A percentile compares a stretch with the other conserved stretches of the same genome.
Evolutionary conservation across 2,329 filamentous ascomycete genomes (phyloP).

Genomic region (Alternaria triticimaculans): DNA sequence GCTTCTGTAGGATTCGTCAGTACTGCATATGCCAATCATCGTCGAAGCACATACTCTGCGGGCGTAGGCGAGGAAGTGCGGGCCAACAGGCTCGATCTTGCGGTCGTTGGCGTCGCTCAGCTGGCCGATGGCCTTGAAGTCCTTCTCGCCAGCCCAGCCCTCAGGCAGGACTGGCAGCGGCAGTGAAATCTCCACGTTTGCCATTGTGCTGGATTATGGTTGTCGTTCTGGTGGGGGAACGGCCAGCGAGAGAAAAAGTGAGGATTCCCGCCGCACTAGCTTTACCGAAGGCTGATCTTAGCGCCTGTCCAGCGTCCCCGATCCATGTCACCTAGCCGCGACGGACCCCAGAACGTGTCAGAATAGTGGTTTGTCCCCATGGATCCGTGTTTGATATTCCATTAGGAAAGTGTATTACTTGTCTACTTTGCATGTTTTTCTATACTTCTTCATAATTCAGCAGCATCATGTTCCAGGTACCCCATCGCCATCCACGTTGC

Average conservation of each 20-base stretch:
- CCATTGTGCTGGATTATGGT: slow-evolving; percentile 59
- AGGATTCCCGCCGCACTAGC: slow-evolving; percentile 14
- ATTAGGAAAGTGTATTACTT: background rate
- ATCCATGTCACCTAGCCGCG: slow-evolving; percentile 8
- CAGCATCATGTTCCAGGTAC: slow-evolving; percentile 45
- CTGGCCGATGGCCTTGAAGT: slow-evolving; percentile 83
- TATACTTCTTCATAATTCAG: slow-evolving; percentile 20
- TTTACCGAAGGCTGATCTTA: slow-evolving; percentile 18
- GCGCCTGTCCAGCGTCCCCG: background rate
- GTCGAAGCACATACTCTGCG: slow-evolving; percentile 70
- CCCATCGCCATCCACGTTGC: slow-evolving; percentile 11
- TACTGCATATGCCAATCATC: background rate
- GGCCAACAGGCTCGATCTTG: slow-evolving; percentile 93
- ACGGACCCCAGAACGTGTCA: slow-evolving; percentile 16
- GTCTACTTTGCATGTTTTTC: slow-evolving; percentile 11
- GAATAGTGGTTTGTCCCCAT: slow-evolving; percentile 5
- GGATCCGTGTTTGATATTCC: background rate
- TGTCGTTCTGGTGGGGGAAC: slow-evolving; percentile 12
- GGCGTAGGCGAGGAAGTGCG: slow-evolving; percentile 96
- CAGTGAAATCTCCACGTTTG: slow-evolving; percentile 67
- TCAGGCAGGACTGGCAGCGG: slow-evolving; percentile 77
- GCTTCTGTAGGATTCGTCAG: slow-evolving; percentile 58
- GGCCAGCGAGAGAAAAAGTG: slow-evolving; percentile 14
- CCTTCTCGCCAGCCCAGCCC: slow-evolving; percentile 86
- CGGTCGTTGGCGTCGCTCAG: slow-evolving; percentile 81